Base-by-base conservation (phyloP, 495 filamentous ascomycete species). In the Podospora anserina region DNA sequence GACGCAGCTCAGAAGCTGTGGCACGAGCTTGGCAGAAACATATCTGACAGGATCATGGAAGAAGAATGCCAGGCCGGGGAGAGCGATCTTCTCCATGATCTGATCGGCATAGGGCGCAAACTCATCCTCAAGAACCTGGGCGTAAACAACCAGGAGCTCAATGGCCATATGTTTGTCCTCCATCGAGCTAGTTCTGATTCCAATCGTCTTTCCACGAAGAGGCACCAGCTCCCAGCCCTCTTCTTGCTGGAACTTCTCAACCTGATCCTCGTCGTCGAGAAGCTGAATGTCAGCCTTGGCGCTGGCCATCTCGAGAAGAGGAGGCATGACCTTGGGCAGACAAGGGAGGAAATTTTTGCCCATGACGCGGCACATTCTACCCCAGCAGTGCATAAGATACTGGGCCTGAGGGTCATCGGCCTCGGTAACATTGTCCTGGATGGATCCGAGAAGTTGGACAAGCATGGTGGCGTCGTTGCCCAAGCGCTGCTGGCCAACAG, bases 131-230 rank as follows among this genome's bases (percentile, higher is more conserved):
- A 99, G 85, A 23, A 95, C 92, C 74, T 97, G 93, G 27, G 96
- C 94, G 77, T 99, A 98, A 60, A 98, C 94, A 63, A 94, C 92
- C 68, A 99, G 91, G 56, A 99, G 86, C 78, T 99, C 96, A 68
- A 98, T 97, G 30, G 96, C 96, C 84, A 96, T 97, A 78, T 98
- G 92, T 85, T 99, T 99, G 78, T 99, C 96, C 72, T 99, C 96
- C 71, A 99, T 86, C 1, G 91, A 89, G 73, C 92, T 96, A 16
- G 96, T 99, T 82, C 94, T 94, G 83, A 99, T 99, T 65, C 96
- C 95, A 72, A 99, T 97, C 74, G 96, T 89, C 83, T 97, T 98
- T 64, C 96, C 96, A 78, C 95, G 94, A 30, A 98, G 84, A 3
- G 96, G 96, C 32, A 99, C 92, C 70, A 98, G 82, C 80, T 99